Evolutionary conservation across 2,329 filamentous ascomycete species (phyloP).

Genomic region (Saccharata proteae): DNA sequence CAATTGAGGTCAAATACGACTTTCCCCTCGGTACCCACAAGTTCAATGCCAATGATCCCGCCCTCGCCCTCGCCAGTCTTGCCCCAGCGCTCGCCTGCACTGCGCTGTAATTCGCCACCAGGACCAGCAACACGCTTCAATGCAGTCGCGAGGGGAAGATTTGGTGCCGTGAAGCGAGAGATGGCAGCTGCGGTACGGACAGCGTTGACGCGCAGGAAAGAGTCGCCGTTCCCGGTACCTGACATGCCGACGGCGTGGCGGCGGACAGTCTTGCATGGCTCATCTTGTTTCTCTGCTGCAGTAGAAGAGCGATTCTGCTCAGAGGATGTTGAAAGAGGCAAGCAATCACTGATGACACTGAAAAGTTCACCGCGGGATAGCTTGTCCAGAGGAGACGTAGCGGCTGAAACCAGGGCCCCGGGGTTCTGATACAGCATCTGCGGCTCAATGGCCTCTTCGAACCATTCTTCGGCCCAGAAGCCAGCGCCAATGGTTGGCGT

Average conservation of each 20-base stretch:
- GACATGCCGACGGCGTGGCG: slow-evolving; percentile 48
- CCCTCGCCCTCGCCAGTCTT: slow-evolving; percentile 62
- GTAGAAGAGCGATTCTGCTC: slow-evolving; percentile 9
- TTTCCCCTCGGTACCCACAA: slow-evolving; percentile 38
- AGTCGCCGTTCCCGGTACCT: slow-evolving; percentile 80
- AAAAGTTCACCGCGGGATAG: slow-evolving; percentile 28
- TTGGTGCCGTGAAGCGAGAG: slow-evolving; percentile 45
- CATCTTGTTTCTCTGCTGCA: background rate
- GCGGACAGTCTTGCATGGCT: slow-evolving; percentile 6
- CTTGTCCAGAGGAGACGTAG: slow-evolving; percentile 14
- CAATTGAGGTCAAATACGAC: slow-evolving; percentile 74
- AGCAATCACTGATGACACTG: slow-evolving; percentile 46
- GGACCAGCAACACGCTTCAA: slow-evolving; percentile 56
- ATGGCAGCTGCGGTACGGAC: slow-evolving; percentile 62
- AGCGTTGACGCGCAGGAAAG: slow-evolving; percentile 62
- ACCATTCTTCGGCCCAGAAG: slow-evolving; percentile 85
- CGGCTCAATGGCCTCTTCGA: slow-evolving; percentile 27
- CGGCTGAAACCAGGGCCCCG: no score
- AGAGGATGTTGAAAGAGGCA: slow-evolving; percentile 38
- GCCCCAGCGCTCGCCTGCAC: slow-evolving; percentile 62
- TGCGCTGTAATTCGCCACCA: slow-evolving; percentile 59
- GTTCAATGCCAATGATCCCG: slow-evolving; percentile 73
- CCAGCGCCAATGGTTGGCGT: slow-evolving; percentile 75
- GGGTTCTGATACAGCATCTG: slow-evolving; percentile 15
- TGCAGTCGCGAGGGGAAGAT: slow-evolving; percentile 43